A percentile compares a stretch with the other conserved stretches of the same genome.
These are phyloP conservation scores for Trametes gibbosa DNA, from an alignment of 768 basidiomycete species.

Conservation along the genomic window DNA sequence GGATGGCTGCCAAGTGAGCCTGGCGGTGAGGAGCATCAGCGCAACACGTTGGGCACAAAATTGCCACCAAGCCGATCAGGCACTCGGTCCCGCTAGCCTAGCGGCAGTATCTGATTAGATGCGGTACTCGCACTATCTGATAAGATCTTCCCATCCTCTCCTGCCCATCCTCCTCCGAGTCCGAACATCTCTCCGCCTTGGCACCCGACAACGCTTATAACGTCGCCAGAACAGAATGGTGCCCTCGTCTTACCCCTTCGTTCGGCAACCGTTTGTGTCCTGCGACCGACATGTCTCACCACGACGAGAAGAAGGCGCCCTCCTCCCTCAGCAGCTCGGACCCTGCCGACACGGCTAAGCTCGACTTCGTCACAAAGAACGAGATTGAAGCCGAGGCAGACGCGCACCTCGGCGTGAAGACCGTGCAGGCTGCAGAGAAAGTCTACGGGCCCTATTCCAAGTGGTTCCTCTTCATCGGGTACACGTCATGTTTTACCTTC, in stretches of 20 bases:
- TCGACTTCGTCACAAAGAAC: background rate
- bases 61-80: background rate
- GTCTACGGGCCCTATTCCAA: constrained; percentile 53
- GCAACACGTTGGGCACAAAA: background rate
- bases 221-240: background rate
- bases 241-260: background rate
- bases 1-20: background rate
- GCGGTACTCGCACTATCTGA: background rate
- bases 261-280: background rate
- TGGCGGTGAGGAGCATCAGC: background rate
- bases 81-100: background rate
- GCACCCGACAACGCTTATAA: background rate
- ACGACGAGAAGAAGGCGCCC: background rate
- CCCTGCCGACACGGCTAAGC: background rate
- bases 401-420: constrained; percentile 41
- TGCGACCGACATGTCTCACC: constrained; percentile 2
- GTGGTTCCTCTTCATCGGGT: constrained; percentile 64
- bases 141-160: background rate
- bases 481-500: background rate
- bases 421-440: constrained; percentile 49
- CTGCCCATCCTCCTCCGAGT: background rate
- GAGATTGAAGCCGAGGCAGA: constrained; percentile 26
- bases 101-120: constrained; percentile 4
- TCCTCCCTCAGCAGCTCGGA: background rate
- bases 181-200: background rate